Conservation (phyloP, 2,329 filamentous ascomycete genomes). For the Purpureocillium lavendulum region DNA sequence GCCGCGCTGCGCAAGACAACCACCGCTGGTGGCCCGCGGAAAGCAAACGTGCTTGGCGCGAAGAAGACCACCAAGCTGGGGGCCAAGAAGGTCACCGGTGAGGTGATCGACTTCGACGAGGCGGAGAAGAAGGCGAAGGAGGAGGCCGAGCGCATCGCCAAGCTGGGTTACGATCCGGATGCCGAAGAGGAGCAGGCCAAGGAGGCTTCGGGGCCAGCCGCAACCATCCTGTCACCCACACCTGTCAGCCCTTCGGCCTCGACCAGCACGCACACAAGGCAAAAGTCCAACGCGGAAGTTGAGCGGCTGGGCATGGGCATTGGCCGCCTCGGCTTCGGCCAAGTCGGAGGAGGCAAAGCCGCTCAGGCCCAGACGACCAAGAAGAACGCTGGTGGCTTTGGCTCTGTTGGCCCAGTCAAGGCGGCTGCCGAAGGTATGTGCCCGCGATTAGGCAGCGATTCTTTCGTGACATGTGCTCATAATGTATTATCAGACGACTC, state of each 20-base stretch:
- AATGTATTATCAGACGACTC: conserved; percentile 54
- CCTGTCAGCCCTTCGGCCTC: conserved; percentile 58
- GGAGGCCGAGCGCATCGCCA: conserved; percentile 91
- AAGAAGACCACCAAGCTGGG: conserved; percentile 83
- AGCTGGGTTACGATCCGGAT: conserved; percentile 90
- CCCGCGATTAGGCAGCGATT: not conserved
- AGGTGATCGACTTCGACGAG: conserved; percentile 90
- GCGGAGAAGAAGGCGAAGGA: conserved; percentile 96
- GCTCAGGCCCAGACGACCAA: conserved; percentile 45
- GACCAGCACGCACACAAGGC: conserved; percentile 44
- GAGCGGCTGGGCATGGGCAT: conserved; percentile 89
- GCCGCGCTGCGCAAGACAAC: conserved; percentile 74
- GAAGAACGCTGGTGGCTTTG: conserved; percentile 79
- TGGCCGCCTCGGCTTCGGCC: conserved; percentile 77
- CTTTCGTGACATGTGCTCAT: not conserved
- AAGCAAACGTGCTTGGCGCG: conserved; percentile 75
- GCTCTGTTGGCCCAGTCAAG: conserved; percentile 71
- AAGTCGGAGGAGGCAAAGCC: conserved; percentile 59
- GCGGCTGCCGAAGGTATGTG: conserved; percentile 56
- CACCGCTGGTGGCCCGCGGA: conserved; percentile 57
- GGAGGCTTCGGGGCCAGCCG: conserved; percentile 46
- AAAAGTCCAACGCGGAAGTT: conserved; percentile 67
- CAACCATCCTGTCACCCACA: conserved; percentile 62
- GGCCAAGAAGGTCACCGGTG: conserved; percentile 78
- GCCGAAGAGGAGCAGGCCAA: conserved; percentile 57